These are phyloP conservation scores for Suillus subluteus DNA, from an alignment of 768 basidiomycete species.

Conservation along the genomic window DNA sequence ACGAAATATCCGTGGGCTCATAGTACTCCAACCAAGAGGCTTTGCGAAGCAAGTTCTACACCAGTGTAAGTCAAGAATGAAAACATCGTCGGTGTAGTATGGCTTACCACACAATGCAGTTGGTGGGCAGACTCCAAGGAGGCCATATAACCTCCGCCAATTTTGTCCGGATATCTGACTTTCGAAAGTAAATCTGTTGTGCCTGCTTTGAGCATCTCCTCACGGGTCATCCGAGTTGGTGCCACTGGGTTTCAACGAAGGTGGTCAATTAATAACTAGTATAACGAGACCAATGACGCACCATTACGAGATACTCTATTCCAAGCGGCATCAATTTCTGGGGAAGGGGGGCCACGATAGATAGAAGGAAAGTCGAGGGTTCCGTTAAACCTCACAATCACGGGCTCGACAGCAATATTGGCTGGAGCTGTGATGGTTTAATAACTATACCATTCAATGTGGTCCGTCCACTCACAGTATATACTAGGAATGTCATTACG, in stretches of 20 bases:
- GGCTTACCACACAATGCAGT: slow-evolving; percentile 14
- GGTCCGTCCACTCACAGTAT: slow-evolving; percentile 2
- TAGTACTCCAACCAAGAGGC: slow-evolving; percentile 17
- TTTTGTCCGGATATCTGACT: slow-evolving; percentile 15
- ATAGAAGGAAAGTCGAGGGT: slow-evolving; percentile 11
- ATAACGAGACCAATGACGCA: neutral
- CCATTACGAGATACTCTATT: slow-evolving; percentile 10
- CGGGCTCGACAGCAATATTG: slow-evolving; percentile 16
- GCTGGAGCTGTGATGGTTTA: slow-evolving; percentile 14
- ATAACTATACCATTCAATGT: neutral
- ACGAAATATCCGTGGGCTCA: slow-evolving; percentile 7
- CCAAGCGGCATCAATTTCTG: slow-evolving; percentile 20
- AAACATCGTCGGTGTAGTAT: neutral
- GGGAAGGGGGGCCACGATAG: slow-evolving; percentile 15
- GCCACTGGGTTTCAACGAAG: slow-evolving; percentile 9
- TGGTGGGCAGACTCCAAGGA: slow-evolving; percentile 16
- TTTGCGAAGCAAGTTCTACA: slow-evolving; percentile 17
- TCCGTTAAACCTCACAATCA: slow-evolving; percentile 12
- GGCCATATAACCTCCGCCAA: slow-evolving; percentile 16
- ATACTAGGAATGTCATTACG: neutral
- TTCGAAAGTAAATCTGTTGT: slow-evolving; percentile 6
- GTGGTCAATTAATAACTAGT: neutral
- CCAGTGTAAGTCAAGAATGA: neutral
- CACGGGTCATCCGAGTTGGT: slow-evolving; percentile 4
- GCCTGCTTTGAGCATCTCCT: slow-evolving; percentile 15